Base-by-base conservation (phyloP, 2,329 filamentous ascomycete genomes). In the Dendrostoma leiphaemia region DNA sequence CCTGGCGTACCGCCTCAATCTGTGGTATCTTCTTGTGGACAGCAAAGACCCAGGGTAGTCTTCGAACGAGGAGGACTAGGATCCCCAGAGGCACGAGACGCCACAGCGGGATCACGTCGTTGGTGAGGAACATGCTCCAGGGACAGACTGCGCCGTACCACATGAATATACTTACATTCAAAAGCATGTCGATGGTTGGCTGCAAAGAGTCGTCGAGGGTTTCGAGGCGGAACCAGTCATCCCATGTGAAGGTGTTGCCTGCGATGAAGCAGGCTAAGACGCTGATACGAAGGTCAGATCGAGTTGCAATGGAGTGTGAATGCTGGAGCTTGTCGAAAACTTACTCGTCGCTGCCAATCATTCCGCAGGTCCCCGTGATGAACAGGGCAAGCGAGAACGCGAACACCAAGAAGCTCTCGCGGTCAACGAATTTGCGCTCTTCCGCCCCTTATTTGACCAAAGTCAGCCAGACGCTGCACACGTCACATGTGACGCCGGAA, bases 221-320 rank as follows among this genome's bases (percentile, higher is more conserved):
- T 69, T 95, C 89, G 1, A 93, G 75, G 0, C 92, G 87, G 71
- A 96, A 97, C 91, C 90, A 95, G 70, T 96, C 91, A 67, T 96
- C 91, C 85, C 90, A 93, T 0, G 90, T 96, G 62, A 97, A 96
- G 1, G 83, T 83, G 64, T 96, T 96, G 1, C 92, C 92, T 2
- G 92, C 92, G 62, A 96, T 86, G 66, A 97, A 97, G 72, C 91
- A 96, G 1, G 92, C 91, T 6, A 97, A 78, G 1, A 96, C 88
- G 65, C 54, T 57, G n/a, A 29, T 29, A 13, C 21, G 15, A 19
- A 43, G 9, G 13, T 13, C 15, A 12, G 21, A 45, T 21, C 28
- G 41, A 17, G 3, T 47, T 23, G 3, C 21, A 13, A 23, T 8
- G 26, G 10, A 1, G n/a, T 15, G 4, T 3, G 26, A 17, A 23